Percentiles rank a stretch among this genome's conserved stretches.
Evolutionary conservation across 257 asterid species (phyloP).

Genomic region (Solanum raphanifolium): DNA sequence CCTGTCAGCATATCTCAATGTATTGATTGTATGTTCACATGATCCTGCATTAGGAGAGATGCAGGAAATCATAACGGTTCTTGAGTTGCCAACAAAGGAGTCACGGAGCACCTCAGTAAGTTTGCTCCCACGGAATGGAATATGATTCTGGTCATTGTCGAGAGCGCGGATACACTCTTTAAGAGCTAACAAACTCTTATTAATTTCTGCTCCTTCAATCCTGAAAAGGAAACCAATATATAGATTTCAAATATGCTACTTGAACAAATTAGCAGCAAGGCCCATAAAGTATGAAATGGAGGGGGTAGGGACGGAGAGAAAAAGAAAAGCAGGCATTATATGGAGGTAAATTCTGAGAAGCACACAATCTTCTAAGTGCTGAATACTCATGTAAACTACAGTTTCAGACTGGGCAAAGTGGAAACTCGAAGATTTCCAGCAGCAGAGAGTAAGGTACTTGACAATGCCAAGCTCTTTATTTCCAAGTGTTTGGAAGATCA

Average conservation of each 20-base stretch:
- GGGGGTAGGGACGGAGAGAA: not conserved
- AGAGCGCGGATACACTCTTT: conserved; percentile 99
- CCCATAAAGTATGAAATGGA: not conserved
- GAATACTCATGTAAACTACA: not conserved
- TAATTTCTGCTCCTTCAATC: conserved; percentile 99
- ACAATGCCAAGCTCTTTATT: not conserved
- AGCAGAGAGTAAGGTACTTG: not conserved
- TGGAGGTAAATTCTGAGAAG: not conserved
- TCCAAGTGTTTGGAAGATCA: not conserved
- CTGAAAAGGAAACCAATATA: conserved; percentile 21
- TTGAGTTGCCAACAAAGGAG: conserved; percentile 96
- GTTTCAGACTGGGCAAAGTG: not conserved
- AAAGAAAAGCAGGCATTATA: not conserved
- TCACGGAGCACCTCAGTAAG: conserved; percentile 98
- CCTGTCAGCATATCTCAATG: conserved; percentile 99
- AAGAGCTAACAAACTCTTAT: conserved; percentile 93
- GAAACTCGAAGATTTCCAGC: not conserved
- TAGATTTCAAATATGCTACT: not conserved
- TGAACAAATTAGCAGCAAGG: not conserved
- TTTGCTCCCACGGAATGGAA: conserved; percentile 99
- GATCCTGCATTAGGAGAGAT: conserved; percentile 98
- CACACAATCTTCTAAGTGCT: not conserved
- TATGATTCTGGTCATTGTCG: conserved; percentile 97
- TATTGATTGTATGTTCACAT: conserved; percentile 96
- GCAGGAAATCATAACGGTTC: conserved; percentile 99